Percentiles rank a stretch among this genome's conserved stretches.
phyloP scores from a whole-genome alignment of 2,329 filamentous ascomycete genomes.

The Calonectria naviculata region DNA sequence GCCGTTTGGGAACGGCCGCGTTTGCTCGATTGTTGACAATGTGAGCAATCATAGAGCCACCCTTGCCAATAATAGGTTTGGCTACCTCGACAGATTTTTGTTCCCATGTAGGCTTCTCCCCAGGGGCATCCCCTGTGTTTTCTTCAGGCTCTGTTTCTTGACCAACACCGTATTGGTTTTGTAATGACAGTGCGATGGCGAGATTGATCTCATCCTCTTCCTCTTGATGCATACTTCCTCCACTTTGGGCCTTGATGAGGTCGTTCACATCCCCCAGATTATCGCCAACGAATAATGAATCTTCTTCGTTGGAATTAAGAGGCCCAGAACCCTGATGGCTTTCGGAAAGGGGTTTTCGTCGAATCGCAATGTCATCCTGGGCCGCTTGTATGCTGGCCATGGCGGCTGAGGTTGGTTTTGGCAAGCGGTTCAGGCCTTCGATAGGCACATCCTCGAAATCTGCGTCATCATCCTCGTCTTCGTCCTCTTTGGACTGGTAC shows the following conservation, averaged over 20 bases:
- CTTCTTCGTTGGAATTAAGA: constrained; percentile 49
- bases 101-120: constrained; percentile 61
- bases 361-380: constrained; percentile 33
- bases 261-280: constrained; percentile 37
- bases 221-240: constrained; percentile 52
- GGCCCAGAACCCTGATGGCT: constrained; percentile 22
- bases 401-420: constrained; percentile 61
- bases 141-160: constrained; percentile 53
- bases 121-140: constrained; percentile 62
- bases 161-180: constrained; percentile 64
- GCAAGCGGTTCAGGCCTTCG: constrained; percentile 86
- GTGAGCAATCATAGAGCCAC: constrained; percentile 74
- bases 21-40: constrained; percentile 80
- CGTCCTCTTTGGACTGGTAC: constrained; percentile 68
- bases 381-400: constrained; percentile 38
- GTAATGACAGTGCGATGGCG: constrained; percentile 88
- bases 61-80: constrained; percentile 62
- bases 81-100: constrained; percentile 63
- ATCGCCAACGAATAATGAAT: constrained; percentile 59
- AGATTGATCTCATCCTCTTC: constrained; percentile 74
- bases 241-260: constrained; percentile 42
- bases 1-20: constrained; percentile 63
- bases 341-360: constrained; percentile 43
- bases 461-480: constrained; percentile 76
- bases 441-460: constrained; percentile 95